Base-by-base conservation (phyloP, 1,284 basidiomycete genomes). In the Ustilago cynodontis region DNA sequence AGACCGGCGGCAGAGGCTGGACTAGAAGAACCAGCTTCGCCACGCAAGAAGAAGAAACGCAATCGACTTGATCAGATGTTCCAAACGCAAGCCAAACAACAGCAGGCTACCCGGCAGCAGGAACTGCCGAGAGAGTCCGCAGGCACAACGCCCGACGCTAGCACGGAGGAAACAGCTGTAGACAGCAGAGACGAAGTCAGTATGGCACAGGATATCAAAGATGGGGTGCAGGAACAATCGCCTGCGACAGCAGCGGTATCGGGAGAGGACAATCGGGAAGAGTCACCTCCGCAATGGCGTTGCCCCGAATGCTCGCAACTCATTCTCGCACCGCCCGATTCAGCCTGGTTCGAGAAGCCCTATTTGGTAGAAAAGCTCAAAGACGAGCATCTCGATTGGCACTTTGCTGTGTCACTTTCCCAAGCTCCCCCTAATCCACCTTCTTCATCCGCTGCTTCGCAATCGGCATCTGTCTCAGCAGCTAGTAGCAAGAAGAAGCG, bases 381-480 rank as follows among this genome's bases (percentile, higher is more conserved):
- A 47, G 71, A 82, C 47, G 81, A 82, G 57, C 81, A 82, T 54
- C 65, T 71, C 18, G 81, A 82, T 59, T 82, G 74, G 73, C 81
- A 82, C 33, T 80, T 81, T 62, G 81, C 81, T 45, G 59, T 81
- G n/a, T 65, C 68, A 5, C 68, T 78, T 16, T 78, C 76, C 14
- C 71, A 77, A 35, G 74, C 67, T 35, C n/a, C 59, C 0, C 20
- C 63, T 13, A 18, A 52, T 6, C 37, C 51, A 49, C 28, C 47
- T 11, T 49, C 47, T 11, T 26, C 47, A 49, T 49, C 47, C 8
- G 14, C 41, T 43, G 41, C 41, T 8, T 43, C 20, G 7, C 41
- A 43, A 43, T 20, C 41, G 41, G 41, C 41, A 43, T 43, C 35
- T 16, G 35, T 13, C 14, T 37, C 41, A n/a, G n/a, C 20, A 20